Evolutionary conservation across 345 rosid genomes (phyloP), one percentile per base, ranked within the genome.

Genomic region (Melaleuca alternifolia): DNA sequence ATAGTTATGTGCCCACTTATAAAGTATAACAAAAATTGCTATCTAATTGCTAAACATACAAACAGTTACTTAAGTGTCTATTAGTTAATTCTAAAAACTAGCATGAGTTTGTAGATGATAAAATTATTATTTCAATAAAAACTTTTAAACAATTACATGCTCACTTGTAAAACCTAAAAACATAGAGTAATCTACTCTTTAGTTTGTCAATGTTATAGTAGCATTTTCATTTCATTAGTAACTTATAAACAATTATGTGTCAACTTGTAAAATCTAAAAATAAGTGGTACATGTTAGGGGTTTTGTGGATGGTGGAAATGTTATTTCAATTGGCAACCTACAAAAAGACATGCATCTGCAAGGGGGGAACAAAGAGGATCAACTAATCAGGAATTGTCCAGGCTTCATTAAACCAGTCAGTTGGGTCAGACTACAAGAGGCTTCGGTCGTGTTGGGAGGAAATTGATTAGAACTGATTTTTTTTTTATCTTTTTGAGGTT

Each of bases 1-100:
- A 61, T 0, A 28, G 2, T n/a, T 14, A 13, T 3, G 75, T 0
- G 5, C 65, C 1, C 26, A 5, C 33, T 57, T 11, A 0, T 3
- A 61, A 61, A 6, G 28, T 28, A 14, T 59, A 10, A 54, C 10
- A 56, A 23, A 23, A 59, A 2, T 15, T n/a, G 18, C 5, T n/a
- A 61, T 51, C 18, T 13, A 51, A 51, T 13, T 51, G 16, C 6
- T 51, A 14, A 14, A 3, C 16, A 51, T 51, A 51, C 53, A 51
- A 51, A 51, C 53, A 51, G 51, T 10, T 50, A 10, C 51, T 5
- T 5, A 57, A 0, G 15, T 7, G 7, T 57, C 2, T 11, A 11
- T 15, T 26, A 10, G 3, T 16, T 6, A 53, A 18, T 16, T 18
- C 30, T 57, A 61, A 61, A 0, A 62, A 6, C 0, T n/a, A 3